Evolutionary conservation across 2,329 filamentous ascomycete species (phyloP), one percentile per base, ranked within the genome.

Genomic region (Xylariaceae sp.): DNA sequence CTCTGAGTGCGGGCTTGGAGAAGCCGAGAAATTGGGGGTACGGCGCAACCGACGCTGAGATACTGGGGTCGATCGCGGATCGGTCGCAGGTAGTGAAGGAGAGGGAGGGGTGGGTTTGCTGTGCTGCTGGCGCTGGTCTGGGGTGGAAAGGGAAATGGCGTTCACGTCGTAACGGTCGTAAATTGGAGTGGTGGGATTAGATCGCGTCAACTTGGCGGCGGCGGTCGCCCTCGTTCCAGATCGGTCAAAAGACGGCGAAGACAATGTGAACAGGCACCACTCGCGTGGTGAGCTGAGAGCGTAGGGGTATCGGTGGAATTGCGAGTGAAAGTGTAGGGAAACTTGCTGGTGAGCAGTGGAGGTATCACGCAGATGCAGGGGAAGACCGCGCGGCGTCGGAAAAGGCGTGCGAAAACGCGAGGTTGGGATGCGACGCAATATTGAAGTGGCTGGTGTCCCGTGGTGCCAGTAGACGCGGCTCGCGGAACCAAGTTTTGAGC

Each of bases 101-200:
- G 31, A 35, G 10, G 31, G 25, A 14, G 35, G 27, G 8, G 30
- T 16, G 33, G 35, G 23, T 29, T 15, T 52, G 25, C 36, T 53
- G 44, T 40, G 53, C 48, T 63, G 60, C 60, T 65, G 64, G 56
- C 60, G 63, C 63, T 65, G 62, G 43, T 45, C 11, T 38, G 55
- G 50, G 47, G 50, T 44, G 37, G 53, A 54, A 33, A 44, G 40
- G 52, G 60, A 60, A 50, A 60, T 57, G 52, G 67, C 67, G 67
- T 72, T 55, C 59, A 50, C 59, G 53, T 72, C 68, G 72, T 72
- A 60, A 67, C 63, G 63, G 68, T 73, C 69, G 64, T 71, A 53
- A 70, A 55, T 55, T 46, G 53, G 49, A 29, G 54, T 51, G 31
- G 55, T 49, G 43, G 59, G 50, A 36, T 50, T 60, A 57, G 54